Evolutionary conservation across 495 filamentous ascomycete genomes (phyloP), one percentile per base, ranked within the genome.

Genomic region (Neurospora tetraspora): DNA sequence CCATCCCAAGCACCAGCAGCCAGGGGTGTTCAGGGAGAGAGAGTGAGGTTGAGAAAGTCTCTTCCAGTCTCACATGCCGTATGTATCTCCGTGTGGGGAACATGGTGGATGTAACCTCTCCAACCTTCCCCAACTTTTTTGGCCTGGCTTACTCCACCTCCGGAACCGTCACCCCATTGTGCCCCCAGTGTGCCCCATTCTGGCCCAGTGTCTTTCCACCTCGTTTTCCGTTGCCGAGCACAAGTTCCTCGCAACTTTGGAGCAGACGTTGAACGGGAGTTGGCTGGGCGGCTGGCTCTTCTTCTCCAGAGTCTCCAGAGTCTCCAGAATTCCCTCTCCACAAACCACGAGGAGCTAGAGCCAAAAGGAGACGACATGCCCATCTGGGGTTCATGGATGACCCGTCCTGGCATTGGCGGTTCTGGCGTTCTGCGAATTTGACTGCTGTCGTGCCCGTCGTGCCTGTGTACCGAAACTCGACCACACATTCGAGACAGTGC

Each of bases 81-180:
- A 61, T 31, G 12, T 61, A 34, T 34, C 53, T 18, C 27, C 31
- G 27, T 65, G 53, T 34, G 53, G 53, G 16, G 53, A 61, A 61
- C 53, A 61, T 31, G 53, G 53, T 16, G 53, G 12, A 65, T 65
- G 53, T 65, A 65, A 65, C 53, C 76, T 76, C 75, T 75, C 74
- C 76, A 78, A 79, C 39, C 72, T 76, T 79, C 75, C 78, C 78
- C 78, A 76, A 78, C 72, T 76, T 77, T 73, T 61, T 3, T 11
- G 53, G 12, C 23, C 23, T 34, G 53, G 3, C 27, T 65, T 65
- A 65, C 27, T 65, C 53, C 53, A 65, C 53, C 53, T 61, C 53
- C 53, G 27, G 12, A 34, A 61, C 34, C 53, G 23, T 31, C 53
- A 61, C 53, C 47, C 47, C 5, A 12, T 14, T 59, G 23, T 59